phyloP scores from a whole-genome alignment of 805 yeast genomes.

The Dipodascopsis tothii region DNA sequence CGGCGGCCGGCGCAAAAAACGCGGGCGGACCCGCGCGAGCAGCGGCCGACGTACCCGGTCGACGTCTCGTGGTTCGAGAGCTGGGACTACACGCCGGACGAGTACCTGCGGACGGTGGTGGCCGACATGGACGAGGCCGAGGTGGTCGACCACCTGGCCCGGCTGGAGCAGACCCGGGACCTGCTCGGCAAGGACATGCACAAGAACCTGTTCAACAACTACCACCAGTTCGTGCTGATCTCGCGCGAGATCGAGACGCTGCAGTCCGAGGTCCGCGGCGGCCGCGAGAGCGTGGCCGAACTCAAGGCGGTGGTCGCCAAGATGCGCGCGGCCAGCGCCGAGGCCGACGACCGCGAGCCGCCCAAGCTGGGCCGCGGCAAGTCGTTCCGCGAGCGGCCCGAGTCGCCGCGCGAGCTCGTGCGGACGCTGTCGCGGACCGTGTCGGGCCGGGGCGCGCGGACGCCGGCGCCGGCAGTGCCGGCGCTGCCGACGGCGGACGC shows the following conservation, averaged over 20 bases:
- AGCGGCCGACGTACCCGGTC: constrained; percentile 11
- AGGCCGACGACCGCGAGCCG: neutral
- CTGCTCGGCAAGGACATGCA: constrained; percentile 19
- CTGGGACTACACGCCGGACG: constrained; percentile 5
- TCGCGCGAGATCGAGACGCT: constrained; percentile 18
- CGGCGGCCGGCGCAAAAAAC: too few species aligned
- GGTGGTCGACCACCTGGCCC: constrained; percentile 16
- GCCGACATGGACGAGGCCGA: constrained; percentile 17
- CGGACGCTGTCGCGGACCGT: neutral
- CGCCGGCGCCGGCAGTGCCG: neutral
- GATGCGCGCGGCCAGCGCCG: constrained; percentile 3
- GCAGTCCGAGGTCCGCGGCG: constrained; percentile 16
- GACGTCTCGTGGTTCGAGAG: constrained; percentile 11
- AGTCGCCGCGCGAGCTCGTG: neutral
- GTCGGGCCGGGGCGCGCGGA: neutral
- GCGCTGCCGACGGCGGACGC: neutral
- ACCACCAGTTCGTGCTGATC: constrained; percentile 18
- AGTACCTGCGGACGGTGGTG: constrained; percentile 4
- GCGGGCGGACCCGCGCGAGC: too few species aligned
- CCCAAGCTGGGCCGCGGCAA: neutral
- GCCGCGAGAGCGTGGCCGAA: constrained; percentile 17
- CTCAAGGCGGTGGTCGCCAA: constrained; percentile 10
- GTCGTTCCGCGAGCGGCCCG: neutral
- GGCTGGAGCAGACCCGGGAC: constrained; percentile 11
- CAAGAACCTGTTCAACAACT: constrained; percentile 16